These are phyloP conservation scores for Coffea eugenioides DNA, from an alignment of 257 asterid genomes.

Conservation along the genomic window DNA sequence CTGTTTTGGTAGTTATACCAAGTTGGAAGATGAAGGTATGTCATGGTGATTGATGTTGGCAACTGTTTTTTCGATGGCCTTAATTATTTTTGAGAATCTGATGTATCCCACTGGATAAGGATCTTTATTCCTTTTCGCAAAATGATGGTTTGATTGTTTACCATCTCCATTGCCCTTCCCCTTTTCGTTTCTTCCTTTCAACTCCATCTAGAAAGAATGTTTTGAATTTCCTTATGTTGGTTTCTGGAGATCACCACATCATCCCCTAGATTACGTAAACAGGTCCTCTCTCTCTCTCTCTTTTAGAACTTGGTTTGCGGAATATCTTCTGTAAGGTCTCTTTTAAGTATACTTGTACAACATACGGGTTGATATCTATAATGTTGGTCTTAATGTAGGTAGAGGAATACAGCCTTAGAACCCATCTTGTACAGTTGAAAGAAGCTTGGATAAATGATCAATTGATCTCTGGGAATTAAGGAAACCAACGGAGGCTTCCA, in stretches of 20 bases:
- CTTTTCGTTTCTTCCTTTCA: not conserved
- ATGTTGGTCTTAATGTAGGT: conserved; percentile 42
- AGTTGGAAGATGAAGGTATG: not conserved
- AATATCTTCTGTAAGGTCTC: not conserved
- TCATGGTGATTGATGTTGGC: not conserved
- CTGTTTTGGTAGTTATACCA: not conserved
- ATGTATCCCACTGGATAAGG: not conserved
- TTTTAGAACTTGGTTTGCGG: not conserved
- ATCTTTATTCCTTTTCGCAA: not conserved
- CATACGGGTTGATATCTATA: not conserved
- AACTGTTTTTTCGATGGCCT: not conserved
- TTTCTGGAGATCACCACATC: not conserved
- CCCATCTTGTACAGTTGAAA: conserved; percentile 63
- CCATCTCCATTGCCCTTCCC: not conserved
- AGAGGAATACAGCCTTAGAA: conserved; percentile 75
- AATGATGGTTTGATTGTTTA: not conserved
- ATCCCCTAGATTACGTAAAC: not conserved
- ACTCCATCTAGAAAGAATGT: not conserved
- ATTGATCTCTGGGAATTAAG: conserved; percentile 26
- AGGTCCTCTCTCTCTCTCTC: not conserved
- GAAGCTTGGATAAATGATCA: conserved; percentile 42
- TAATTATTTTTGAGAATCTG: not conserved
- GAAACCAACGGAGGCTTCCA: conserved; percentile 14
- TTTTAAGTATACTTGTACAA: not conserved
- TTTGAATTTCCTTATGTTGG: not conserved